Evolutionary conservation across 148 eudicot species (phyloP), one percentile per base, ranked within the genome.

Genomic region (Rhododendron ferrugineum): DNA sequence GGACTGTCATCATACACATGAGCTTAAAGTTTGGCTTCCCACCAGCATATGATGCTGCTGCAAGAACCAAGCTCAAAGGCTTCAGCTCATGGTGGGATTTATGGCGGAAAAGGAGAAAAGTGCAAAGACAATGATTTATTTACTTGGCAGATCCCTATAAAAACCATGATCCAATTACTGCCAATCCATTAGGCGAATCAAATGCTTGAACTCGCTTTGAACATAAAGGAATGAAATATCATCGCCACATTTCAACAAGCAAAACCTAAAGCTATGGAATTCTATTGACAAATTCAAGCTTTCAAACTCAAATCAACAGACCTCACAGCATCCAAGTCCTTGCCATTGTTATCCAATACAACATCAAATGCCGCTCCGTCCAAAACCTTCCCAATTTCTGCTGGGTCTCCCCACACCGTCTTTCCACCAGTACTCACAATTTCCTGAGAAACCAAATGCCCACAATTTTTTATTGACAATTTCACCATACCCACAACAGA

Each of bases 321-420:
- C 99, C 90, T 92, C 68, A 96, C 99, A 84, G 95, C n/a, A 11
- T 96, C 99, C 89, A 96, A 91, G 89, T 96, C 98, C 87, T 96
- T 96, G 89, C 98, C 99, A 87, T 96, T 96, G 91, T 96, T 96
- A 83, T 96, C 99, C 84, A 96, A 87, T 70, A 96, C 98, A 37
- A 91, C 97, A 90, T 96, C 98, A 86, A 93, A 95, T 16, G 86
- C 49, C 30, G 88, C 92, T 28, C 93, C 98, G 82, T 90, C 98
- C 37, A 96, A 88, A 11, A 90, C 92, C 78, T 86, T 94, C 85
- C 91, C 97, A 32, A 96, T 88, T 7, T 95, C 98, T 52, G 92
- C 91, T 6, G 98, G 97, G 68, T 91, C 85, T 68, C 99, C 99
- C 99, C 99, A 96, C 28, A 96, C 94, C 11, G 99, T 94, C 85